A percentile compares a stretch with the other conserved stretches of the same genome.
Conservation (phyloP, 2,329 filamentous ascomycete genomes). For the Epicoccum sorghinum region DNA sequence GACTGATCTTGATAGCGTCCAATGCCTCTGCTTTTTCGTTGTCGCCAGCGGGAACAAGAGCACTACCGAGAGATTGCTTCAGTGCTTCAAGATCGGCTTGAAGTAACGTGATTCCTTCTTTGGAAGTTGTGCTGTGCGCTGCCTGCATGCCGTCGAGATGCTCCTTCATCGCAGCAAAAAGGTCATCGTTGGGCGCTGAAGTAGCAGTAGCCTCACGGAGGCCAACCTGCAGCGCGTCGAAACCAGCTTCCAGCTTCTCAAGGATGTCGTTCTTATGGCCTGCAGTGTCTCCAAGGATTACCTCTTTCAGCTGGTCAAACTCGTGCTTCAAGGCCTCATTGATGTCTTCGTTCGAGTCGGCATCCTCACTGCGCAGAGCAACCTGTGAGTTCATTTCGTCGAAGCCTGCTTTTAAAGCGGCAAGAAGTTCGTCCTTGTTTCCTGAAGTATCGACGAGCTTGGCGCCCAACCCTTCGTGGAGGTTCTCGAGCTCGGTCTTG, state of each 20-base stretch:
- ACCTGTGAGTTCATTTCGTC: slow-evolving; percentile 51
- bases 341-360: slow-evolving; percentile 52
- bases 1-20: slow-evolving; percentile 44
- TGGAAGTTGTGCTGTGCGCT: slow-evolving; percentile 50
- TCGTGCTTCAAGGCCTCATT: slow-evolving; percentile 79
- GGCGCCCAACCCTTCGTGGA: slow-evolving; percentile 64
- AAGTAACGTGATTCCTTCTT: slow-evolving; percentile 50
- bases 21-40: slow-evolving; percentile 51
- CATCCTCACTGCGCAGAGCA: slow-evolving; percentile 43
- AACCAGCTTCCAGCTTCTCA: slow-evolving; percentile 62
- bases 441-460: slow-evolving; percentile 45
- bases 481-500: slow-evolving; percentile 64
- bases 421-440: slow-evolving; percentile 48
- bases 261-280: slow-evolving; percentile 66
- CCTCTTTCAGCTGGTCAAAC: slow-evolving; percentile 80
- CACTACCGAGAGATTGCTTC: slow-evolving; percentile 50
- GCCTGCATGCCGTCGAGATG: slow-evolving; percentile 58
- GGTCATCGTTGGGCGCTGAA: slow-evolving; percentile 50
- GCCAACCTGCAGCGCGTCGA: slow-evolving; percentile 56
- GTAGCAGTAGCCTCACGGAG: slow-evolving; percentile 44
- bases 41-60: slow-evolving; percentile 48
- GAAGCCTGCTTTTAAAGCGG: slow-evolving; percentile 48
- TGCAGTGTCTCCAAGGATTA: slow-evolving; percentile 68
- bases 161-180: slow-evolving; percentile 59
- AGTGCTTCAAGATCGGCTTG: slow-evolving; percentile 53